These are phyloP conservation scores for Musa troglodytarum DNA, from an alignment of 176 grass and related monocot genomes.

Conservation along the genomic window DNA sequence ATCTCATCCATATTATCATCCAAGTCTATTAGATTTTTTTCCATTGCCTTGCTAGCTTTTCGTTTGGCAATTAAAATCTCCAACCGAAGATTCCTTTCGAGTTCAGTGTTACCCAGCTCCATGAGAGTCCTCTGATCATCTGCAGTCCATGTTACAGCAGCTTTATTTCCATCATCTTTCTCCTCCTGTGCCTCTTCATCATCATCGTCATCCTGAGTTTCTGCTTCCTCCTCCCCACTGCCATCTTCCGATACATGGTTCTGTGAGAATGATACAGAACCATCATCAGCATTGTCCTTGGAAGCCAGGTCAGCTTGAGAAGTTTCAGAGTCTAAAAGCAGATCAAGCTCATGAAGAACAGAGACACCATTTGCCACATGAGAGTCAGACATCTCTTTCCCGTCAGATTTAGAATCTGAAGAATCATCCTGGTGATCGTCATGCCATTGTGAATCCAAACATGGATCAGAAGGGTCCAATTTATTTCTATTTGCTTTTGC, in stretches of 20 bases:
- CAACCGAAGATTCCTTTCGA: conserved; percentile 79
- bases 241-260: conserved; percentile 52
- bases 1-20: conserved; percentile 31
- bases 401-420: conserved; percentile 65
- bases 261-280: conserved; percentile 43
- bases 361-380: conserved; percentile 70
- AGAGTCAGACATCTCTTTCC: conserved; percentile 67
- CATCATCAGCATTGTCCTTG: conserved; percentile 31
- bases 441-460: conserved; percentile 50
- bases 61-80: conserved; percentile 71
- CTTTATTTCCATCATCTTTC: conserved; percentile 38
- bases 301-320: conserved; percentile 11
- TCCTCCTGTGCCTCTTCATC: conserved; percentile 26
- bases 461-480: conserved; percentile 31
- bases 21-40: conserved; percentile 37
- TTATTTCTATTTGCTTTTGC: conserved; percentile 15
- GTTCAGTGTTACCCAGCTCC: conserved; percentile 82
- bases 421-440: conserved; percentile 32
- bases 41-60: conserved; percentile 31
- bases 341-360: conserved; percentile 69
- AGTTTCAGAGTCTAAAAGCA: conserved; percentile 14
- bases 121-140: conserved; percentile 93
- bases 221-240: conserved; percentile 27
- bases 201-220: conserved; percentile 22
- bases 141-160: conserved; percentile 69